Percentiles rank a stretch among this genome's conserved stretches.
These are phyloP conservation scores for Fusarium gaditjirri DNA, from an alignment of 2,329 filamentous ascomycete genomes.

Conservation along the genomic window DNA sequence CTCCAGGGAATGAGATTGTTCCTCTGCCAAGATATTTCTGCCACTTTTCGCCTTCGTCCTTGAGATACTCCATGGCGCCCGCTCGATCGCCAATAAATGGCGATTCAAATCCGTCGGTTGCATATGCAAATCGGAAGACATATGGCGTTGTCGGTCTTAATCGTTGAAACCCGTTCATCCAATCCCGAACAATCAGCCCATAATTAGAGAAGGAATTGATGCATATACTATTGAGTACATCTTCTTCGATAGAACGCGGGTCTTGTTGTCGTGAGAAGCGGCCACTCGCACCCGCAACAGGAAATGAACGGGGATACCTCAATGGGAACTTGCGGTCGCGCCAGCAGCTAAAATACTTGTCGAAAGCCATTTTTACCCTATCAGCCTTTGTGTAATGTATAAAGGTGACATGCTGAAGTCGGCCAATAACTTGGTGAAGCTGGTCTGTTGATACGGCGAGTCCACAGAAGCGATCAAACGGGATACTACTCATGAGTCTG, in stretches of 20 bases:
- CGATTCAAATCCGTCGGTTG: accelerated
- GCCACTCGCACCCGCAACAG: not conserved
- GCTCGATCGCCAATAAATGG: not conserved
- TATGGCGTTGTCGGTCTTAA: not conserved
- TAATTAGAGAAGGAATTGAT: accelerated
- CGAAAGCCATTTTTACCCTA: not conserved
- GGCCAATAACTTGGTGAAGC: not conserved
- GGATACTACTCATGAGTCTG: accelerated
- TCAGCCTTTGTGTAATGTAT: not conserved
- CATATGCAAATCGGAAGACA: not conserved
- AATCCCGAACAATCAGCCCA: not conserved
- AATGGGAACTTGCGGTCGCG: not conserved
- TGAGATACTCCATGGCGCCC: not conserved
- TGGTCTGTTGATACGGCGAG: not conserved
- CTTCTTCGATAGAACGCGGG: not conserved
- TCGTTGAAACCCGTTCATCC: not conserved
- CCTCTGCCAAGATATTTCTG: no score
- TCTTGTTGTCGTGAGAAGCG: not conserved
- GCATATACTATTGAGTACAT: no score
- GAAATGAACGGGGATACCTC: not conserved
- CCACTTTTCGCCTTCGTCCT: not conserved
- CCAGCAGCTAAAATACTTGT: accelerated
- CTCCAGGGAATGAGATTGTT: no score
- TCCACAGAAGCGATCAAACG: not conserved
- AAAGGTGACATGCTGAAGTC: not conserved